Percentiles rank a stretch among this genome's conserved stretches.
These are phyloP conservation scores for Cercophora samala DNA, from an alignment of 495 filamentous ascomycete species.

Conservation along the genomic window DNA sequence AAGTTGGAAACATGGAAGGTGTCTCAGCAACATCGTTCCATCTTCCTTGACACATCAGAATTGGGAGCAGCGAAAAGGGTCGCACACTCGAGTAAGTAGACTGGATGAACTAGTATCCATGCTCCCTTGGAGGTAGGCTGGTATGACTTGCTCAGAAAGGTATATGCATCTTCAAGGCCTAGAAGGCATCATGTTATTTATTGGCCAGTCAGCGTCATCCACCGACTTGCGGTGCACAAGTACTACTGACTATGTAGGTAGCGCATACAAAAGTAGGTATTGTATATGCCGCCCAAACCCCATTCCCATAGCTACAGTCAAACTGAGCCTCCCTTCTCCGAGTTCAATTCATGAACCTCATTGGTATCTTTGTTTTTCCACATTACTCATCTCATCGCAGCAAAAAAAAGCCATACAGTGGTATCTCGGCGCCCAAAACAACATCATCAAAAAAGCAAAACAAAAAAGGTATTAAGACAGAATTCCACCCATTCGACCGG, in stretches of 20 bases:
- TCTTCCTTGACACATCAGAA: too few relatives aligned
- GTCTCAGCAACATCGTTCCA: too few relatives aligned
- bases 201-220: not conserved
- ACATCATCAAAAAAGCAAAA: constrained; percentile 15
- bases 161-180: not conserved
- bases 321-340: not conserved
- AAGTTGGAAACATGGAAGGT: too few relatives aligned
- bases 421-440: not conserved
- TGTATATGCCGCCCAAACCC: not conserved
- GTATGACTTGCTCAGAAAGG: too few relatives aligned
- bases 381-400: constrained; percentile 5
- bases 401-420: constrained; percentile 8
- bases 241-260: not conserved
- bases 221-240: not conserved
- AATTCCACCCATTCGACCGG: not conserved
- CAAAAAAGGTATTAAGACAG: constrained; percentile 7
- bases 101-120: too few relatives aligned
- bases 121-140: too few relatives aligned
- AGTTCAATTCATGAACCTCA: not conserved
- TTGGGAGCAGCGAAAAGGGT: too few relatives aligned
- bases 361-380: constrained; percentile 20
- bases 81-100: too few relatives aligned
- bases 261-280: not conserved
- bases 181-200: not conserved
- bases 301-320: not conserved